A percentile compares a stretch with the other conserved stretches of the same genome.
These are phyloP conservation scores for Geranium rotundifolium DNA, from an alignment of 345 rosid species.

Conservation along the genomic window DNA sequence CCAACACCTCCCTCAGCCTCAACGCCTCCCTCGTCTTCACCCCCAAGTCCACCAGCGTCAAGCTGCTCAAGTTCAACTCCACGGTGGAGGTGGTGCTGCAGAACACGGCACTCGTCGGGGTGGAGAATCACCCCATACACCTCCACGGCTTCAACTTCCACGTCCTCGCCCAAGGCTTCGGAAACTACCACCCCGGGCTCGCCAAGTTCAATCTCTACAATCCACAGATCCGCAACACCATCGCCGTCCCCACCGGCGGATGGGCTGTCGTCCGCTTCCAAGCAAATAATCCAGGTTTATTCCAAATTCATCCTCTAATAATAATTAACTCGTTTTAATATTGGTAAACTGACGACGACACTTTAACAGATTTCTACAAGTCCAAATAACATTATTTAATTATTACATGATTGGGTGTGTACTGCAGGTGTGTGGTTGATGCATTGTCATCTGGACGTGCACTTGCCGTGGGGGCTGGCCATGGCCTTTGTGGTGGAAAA, in stretches of 20 bases:
- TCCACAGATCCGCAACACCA: constrained; percentile 65
- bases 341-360: no score
- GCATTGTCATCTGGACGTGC: constrained; percentile 31
- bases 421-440: constrained; percentile 25
- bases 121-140: constrained; percentile 86
- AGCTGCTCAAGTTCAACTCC: constrained; percentile 52
- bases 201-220: constrained; percentile 46
- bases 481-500: constrained; percentile 24
- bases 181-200: constrained; percentile 49
- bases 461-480: constrained; percentile 24
- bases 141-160: constrained; percentile 75
- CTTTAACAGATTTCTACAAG: no score
- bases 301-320: no score
- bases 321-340: no score
- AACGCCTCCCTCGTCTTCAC: constrained; percentile 24
- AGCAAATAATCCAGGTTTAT: constrained; percentile 75
- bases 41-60: constrained; percentile 48
- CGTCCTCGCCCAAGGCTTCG: constrained; percentile 84
- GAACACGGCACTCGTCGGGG: constrained; percentile 45
- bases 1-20: constrained; percentile 24
- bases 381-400: no score
- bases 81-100: constrained; percentile 70
- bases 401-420: no score
- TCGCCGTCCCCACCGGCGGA: constrained; percentile 74
- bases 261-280: constrained; percentile 75